These are phyloP conservation scores for Vitis rupestris DNA, from an alignment of 164 flowering plant species.

Conservation along the genomic window DNA sequence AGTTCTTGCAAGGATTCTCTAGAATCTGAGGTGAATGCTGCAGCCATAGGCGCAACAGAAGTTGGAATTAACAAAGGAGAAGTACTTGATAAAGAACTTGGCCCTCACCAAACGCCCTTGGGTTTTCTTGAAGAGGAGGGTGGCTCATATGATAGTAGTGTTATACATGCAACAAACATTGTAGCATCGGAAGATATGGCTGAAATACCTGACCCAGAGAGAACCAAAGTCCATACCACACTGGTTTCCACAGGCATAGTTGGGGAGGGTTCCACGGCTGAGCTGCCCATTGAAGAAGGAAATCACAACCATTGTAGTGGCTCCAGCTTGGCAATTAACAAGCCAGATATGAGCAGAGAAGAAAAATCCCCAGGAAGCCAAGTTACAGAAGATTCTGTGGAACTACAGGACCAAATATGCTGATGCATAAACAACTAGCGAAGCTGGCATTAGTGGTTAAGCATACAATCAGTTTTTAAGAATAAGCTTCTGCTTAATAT, in stretches of 20 bases:
- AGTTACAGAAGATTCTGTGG: neutral
- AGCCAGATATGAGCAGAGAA: neutral
- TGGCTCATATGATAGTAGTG: constrained; percentile 1
- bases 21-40: constrained; percentile 14
- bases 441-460: neutral
- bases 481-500: neutral
- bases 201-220: constrained; percentile 3
- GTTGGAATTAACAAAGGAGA: constrained; percentile 8
- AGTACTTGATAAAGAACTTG: neutral
- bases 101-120: neutral
- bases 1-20: constrained; percentile 14
- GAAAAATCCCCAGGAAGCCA: no score
- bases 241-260: neutral
- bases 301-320: neutral
- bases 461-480: neutral
- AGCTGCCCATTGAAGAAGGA: neutral
- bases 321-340: neutral
- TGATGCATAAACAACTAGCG: neutral
- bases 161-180: neutral
- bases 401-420: neutral
- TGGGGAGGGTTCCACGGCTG: constrained; percentile 2
- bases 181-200: constrained; percentile 5
- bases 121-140: constrained; percentile 6
- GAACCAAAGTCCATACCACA: neutral
- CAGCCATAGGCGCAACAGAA: constrained; percentile 4